Percentiles rank a stretch among this genome's conserved stretches.
Evolutionary conservation across 2,329 filamentous ascomycete species (phyloP).

Genomic region (Xylaria sp.): DNA sequence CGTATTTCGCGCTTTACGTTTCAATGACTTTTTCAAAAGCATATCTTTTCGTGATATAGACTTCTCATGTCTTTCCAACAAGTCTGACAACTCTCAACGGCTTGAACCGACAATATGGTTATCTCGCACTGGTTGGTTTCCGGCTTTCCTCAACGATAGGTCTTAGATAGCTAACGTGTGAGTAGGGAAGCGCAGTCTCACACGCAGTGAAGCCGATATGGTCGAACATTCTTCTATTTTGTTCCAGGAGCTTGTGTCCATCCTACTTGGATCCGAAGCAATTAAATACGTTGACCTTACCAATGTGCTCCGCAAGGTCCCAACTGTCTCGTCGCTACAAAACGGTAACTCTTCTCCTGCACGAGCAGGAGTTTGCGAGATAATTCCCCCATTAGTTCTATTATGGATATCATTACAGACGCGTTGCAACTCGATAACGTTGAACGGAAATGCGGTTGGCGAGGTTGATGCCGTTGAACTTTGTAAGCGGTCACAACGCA

Average conservation of each 20-base stretch:
- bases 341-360: conserved; percentile 15
- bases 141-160: not conserved
- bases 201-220: conserved; percentile 59
- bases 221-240: conserved; percentile 62
- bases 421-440: conserved; percentile 61
- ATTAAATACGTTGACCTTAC: conserved; percentile 65
- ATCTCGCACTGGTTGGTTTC: conserved; percentile 60
- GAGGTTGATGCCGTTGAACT: conserved; percentile 60
- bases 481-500: conserved; percentile 49
- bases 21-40: conserved; percentile 69
- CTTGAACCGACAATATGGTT: conserved; percentile 61
- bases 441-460: conserved; percentile 62
- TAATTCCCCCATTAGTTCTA: conserved; percentile 61
- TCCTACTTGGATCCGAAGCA: conserved; percentile 65
- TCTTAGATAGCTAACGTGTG: conserved; percentile 38
- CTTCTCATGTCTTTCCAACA: conserved; percentile 54
- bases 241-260: conserved; percentile 66
- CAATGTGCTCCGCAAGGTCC: conserved; percentile 51
- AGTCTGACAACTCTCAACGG: conserved; percentile 57
- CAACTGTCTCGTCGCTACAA: conserved; percentile 38
- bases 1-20: conserved; percentile 65
- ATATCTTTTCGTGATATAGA: conserved; percentile 66
- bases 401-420: conserved; percentile 59
- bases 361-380: conserved; percentile 49
- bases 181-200: conserved; percentile 54